phyloP scores from a whole-genome alignment of 106 monocot genomes.

The Phalaenopsis aphrodite region DNA sequence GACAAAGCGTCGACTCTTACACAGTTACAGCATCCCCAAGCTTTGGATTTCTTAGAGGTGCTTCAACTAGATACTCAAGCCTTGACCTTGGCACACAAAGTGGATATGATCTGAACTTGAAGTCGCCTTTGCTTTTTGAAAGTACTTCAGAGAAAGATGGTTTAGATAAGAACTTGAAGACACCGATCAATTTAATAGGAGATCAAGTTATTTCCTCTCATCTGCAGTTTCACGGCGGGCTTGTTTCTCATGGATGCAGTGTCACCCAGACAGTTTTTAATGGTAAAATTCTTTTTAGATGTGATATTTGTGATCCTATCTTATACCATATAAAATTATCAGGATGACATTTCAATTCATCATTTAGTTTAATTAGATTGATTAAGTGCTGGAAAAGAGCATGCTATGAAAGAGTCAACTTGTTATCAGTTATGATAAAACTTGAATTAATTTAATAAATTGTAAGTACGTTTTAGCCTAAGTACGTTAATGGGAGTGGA shows the following conservation, averaged over 20 bases:
- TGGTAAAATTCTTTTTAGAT: conserved; percentile 30
- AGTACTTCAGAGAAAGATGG: conserved; percentile 14
- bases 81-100: conserved; percentile 33
- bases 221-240: conserved; percentile 23
- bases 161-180: conserved; percentile 24
- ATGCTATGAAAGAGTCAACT: too few species aligned
- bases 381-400: not conserved
- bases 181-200: conserved; percentile 10
- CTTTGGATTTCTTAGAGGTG: conserved; percentile 54
- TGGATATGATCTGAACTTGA: conserved; percentile 29
- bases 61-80: conserved; percentile 33
- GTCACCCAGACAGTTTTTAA: conserved; percentile 85
- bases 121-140: conserved; percentile 37
- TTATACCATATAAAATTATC: not conserved
- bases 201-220: conserved; percentile 33
- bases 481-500: too few species aligned
- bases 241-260: conserved; percentile 46
- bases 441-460: too few species aligned
- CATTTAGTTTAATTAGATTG: not conserved
- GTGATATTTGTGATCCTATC: not conserved
- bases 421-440: too few species aligned
- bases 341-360: not conserved
- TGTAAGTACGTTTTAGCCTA: too few species aligned
- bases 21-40: conserved; percentile 72
- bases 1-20: conserved; percentile 66